Percentiles rank a stretch among this genome's conserved stretches.
phyloP scores from a whole-genome alignment of 257 asterid species.

The Asclepias syriaca region DNA sequence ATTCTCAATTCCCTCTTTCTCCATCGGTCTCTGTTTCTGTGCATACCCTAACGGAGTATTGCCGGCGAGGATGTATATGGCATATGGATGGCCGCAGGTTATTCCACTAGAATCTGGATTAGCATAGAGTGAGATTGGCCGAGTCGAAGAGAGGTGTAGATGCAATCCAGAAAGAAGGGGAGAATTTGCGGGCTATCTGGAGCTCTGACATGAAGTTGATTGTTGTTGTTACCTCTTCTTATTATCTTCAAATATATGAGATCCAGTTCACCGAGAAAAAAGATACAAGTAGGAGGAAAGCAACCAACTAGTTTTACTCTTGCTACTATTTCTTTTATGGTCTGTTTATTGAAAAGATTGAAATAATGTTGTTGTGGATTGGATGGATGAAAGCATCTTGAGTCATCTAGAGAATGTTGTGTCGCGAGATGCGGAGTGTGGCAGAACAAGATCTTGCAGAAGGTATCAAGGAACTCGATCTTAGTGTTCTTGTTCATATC shows the following conservation, averaged over 20 bases:
- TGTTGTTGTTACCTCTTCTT: slow-evolving; percentile 73
- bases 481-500: too few relatives aligned
- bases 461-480: too few relatives aligned
- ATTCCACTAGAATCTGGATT: slow-evolving; percentile 72
- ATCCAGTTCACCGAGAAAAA: slow-evolving; percentile 73
- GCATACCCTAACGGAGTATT: not conserved
- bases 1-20: slow-evolving; percentile 1
- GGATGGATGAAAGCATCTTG: too few relatives aligned
- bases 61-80: slow-evolving; percentile 84
- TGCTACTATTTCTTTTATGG: slow-evolving; percentile 51
- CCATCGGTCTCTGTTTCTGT: not conserved
- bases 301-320: slow-evolving; percentile 82
- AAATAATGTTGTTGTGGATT: too few relatives aligned
- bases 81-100: slow-evolving; percentile 99
- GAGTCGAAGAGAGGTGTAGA: slow-evolving; percentile 66
- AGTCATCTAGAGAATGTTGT: too few relatives aligned
- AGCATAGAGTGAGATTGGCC: slow-evolving; percentile 96
- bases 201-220: slow-evolving; percentile 89
- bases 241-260: slow-evolving; percentile 79
- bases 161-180: slow-evolving; percentile 78
- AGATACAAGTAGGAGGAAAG: slow-evolving; percentile 85
- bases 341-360: too few relatives aligned
- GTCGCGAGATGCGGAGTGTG: too few relatives aligned
- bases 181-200: slow-evolving; percentile 89
- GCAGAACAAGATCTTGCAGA: too few relatives aligned